Evolutionary conservation across 1,139 yeast species (phyloP).

Genomic region (Saccharomyces hybrid): DNA sequence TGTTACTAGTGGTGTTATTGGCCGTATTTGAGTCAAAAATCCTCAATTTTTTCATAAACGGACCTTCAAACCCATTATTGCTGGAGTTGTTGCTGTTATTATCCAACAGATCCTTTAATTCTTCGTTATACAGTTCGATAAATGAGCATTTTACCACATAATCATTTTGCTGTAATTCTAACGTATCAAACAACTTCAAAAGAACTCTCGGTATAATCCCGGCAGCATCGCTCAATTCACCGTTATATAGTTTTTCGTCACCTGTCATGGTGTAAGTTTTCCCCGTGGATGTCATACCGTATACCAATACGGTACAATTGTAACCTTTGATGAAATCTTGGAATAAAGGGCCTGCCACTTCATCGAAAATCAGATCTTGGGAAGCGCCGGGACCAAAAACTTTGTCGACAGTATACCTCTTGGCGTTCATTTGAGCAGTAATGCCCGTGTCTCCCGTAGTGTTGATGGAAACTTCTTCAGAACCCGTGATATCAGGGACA

Average conservation of each 20-base stretch:
- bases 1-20: slow-evolving; percentile 7
- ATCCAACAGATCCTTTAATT: slow-evolving; percentile 53
- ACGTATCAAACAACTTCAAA: slow-evolving; percentile 44
- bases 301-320: slow-evolving; percentile 68
- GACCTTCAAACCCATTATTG: slow-evolving; percentile 5
- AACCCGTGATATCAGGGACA: slow-evolving; percentile 40
- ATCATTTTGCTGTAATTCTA: slow-evolving; percentile 37
- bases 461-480: slow-evolving; percentile 36
- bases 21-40: slow-evolving; percentile 42
- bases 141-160: slow-evolving; percentile 60
- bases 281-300: slow-evolving; percentile 78
- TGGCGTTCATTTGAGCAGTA: slow-evolving; percentile 38
- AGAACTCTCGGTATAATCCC: slow-evolving; percentile 67
- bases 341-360: slow-evolving; percentile 60
- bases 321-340: slow-evolving; percentile 60
- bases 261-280: slow-evolving; percentile 81
- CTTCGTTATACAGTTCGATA: slow-evolving; percentile 69
- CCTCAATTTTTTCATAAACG: slow-evolving; percentile 34
- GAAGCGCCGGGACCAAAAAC: slow-evolving; percentile 68
- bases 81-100: slow-evolving; percentile 23
- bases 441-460: slow-evolving; percentile 38
- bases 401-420: slow-evolving; percentile 59
- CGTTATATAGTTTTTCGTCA: slow-evolving; percentile 40
- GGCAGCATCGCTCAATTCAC: slow-evolving; percentile 52
- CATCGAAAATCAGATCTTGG: slow-evolving; percentile 49